A percentile compares a stretch with the other conserved stretches of the same genome.
Evolutionary conservation across 106 monocot genomes (phyloP).

Genomic region (Vanilla planifolia): DNA sequence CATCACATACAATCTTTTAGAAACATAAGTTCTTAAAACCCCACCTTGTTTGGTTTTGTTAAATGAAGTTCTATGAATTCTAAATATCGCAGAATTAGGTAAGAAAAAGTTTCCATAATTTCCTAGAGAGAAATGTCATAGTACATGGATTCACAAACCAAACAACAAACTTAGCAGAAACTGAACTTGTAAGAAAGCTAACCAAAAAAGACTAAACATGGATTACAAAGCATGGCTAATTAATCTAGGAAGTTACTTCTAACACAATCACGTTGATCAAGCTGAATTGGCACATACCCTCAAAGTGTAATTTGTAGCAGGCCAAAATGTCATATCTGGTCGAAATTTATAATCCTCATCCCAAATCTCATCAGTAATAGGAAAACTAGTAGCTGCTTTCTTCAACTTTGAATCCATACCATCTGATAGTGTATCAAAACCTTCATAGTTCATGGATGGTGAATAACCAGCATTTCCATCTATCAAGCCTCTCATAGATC

Average conservation of each 20-base stretch:
- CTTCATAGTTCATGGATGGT: constrained; percentile 1
- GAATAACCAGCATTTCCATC: constrained; percentile 10
- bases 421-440: constrained; percentile 47
- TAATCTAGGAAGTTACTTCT: not conserved
- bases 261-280: not conserved
- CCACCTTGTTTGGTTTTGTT: too few species aligned
- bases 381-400: constrained; percentile 17
- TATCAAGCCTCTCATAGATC: constrained; percentile 4
- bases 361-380: constrained; percentile 19
- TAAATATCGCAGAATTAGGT: too few species aligned
- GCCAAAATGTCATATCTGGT: constrained; percentile 32
- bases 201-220: not conserved
- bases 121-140: too few species aligned
- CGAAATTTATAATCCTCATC: constrained; percentile 37
- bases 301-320: constrained; percentile 28
- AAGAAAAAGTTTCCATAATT: too few species aligned
- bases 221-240: not conserved
- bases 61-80: too few species aligned
- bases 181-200: not conserved
- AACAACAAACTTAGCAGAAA: not conserved
- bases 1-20: too few species aligned
- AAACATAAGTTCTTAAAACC: too few species aligned
- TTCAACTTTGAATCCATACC: constrained; percentile 35
- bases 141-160: too few species aligned
- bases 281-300: constrained; percentile 20